These are phyloP conservation scores for Mortierella sp. DNA, from an alignment of 371 early-diverging fungal genomes.

Conservation along the genomic window DNA sequence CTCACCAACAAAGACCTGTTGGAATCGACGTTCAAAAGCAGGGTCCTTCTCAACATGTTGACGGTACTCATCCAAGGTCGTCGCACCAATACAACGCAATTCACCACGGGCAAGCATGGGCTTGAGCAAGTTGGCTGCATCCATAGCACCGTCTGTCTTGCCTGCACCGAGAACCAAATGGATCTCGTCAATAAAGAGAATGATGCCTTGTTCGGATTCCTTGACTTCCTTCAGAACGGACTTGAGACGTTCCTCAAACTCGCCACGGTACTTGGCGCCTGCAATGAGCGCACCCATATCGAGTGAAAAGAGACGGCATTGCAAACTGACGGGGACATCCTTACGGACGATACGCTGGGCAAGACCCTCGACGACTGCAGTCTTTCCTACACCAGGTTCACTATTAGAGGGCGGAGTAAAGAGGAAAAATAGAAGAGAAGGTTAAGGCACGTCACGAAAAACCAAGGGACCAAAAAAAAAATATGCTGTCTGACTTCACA, in stretches of 20 bases:
- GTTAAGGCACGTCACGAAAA: slow-evolving; percentile 91
- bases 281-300: slow-evolving; percentile 97
- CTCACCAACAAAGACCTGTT: slow-evolving; percentile 83
- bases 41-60: slow-evolving; percentile 86
- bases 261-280: slow-evolving; percentile 95
- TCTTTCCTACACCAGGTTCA: slow-evolving; percentile 96
- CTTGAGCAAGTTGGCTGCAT: slow-evolving; percentile 94
- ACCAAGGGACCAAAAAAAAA: not conserved
- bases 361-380: slow-evolving; percentile 95
- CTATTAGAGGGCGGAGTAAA: slow-evolving; percentile 39
- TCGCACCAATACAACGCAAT: slow-evolving; percentile 91
- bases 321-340: slow-evolving; percentile 92
- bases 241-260: slow-evolving; percentile 99
- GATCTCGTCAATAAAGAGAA: slow-evolving; percentile 99
- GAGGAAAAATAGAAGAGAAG: slow-evolving; percentile 72
- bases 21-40: slow-evolving; percentile 93
- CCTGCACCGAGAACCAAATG: slow-evolving; percentile 96
- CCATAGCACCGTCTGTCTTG: slow-evolving; percentile 91
- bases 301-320: slow-evolving; percentile 89
- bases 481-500: slow-evolving; percentile 33
- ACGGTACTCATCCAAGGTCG: slow-evolving; percentile 90
- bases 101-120: slow-evolving; percentile 90
- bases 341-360: slow-evolving; percentile 97
- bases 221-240: slow-evolving; percentile 96
- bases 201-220: slow-evolving; percentile 89